These are phyloP conservation scores for Wickerhamiella musiphila DNA, from an alignment of 805 yeast genomes.

Conservation along the genomic window DNA sequence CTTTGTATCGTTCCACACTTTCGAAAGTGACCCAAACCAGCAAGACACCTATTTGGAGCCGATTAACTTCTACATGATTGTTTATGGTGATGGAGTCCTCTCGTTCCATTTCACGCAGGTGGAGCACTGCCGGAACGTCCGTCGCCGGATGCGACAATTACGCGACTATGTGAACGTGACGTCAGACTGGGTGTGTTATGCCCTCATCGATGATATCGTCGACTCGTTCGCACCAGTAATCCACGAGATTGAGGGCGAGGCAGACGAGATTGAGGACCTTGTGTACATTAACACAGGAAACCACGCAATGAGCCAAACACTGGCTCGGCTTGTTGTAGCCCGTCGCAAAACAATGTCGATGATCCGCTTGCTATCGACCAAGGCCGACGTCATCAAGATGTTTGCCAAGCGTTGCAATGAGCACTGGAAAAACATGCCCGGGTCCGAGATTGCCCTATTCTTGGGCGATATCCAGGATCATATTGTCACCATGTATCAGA, in stretches of 20 bases:
- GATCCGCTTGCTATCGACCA: slow-evolving; percentile 76
- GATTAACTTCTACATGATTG: slow-evolving; percentile 43
- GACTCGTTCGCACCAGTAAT: slow-evolving; percentile 49
- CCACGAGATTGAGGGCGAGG: slow-evolving; percentile 40
- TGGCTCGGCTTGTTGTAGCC: slow-evolving; percentile 71
- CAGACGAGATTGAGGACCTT: slow-evolving; percentile 56
- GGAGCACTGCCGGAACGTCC: slow-evolving; percentile 39
- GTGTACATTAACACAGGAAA: slow-evolving; percentile 60
- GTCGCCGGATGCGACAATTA: slow-evolving; percentile 46
- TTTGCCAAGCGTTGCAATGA: slow-evolving; percentile 91
- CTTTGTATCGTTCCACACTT: slow-evolving; percentile 93
- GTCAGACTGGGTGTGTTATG: slow-evolving; percentile 52
- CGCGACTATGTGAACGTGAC: slow-evolving; percentile 42
- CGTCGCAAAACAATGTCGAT: slow-evolving; percentile 84
- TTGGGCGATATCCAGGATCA: slow-evolving; percentile 95
- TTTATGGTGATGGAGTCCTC: slow-evolving; percentile 40
- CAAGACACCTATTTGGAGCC: slow-evolving; percentile 35
- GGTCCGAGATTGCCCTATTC: slow-evolving; percentile 82
- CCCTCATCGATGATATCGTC: slow-evolving; percentile 46
- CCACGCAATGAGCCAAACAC: slow-evolving; percentile 28
- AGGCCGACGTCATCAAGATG: slow-evolving; percentile 92
- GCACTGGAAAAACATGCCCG: slow-evolving; percentile 38
- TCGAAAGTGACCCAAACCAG: slow-evolving; percentile 71
- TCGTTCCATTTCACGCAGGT: slow-evolving; percentile 46
- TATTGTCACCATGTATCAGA: slow-evolving; percentile 89